These are phyloP conservation scores for Purpureocillium takamizusanense DNA, from an alignment of 2,329 filamentous ascomycete species.

Conservation along the genomic window DNA sequence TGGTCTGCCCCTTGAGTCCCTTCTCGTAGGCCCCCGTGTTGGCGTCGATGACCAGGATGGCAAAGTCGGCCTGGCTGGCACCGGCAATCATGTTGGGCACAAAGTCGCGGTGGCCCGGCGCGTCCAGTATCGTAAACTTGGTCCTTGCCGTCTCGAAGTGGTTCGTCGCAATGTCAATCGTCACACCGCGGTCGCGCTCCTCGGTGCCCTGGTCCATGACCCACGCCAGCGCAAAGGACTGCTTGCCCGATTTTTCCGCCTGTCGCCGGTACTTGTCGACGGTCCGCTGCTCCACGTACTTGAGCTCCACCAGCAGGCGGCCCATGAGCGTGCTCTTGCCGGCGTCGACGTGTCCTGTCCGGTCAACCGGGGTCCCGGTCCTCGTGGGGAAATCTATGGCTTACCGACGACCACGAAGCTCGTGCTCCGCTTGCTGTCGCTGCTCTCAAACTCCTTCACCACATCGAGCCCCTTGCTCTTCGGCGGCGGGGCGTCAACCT, in stretches of 20 bases:
- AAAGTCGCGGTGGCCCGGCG: conserved; percentile 90
- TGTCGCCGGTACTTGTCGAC: conserved; percentile 83
- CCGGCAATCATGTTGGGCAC: conserved; percentile 99
- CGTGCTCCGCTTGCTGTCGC: conserved; percentile 66
- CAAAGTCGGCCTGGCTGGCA: conserved; percentile 91
- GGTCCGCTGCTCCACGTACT: conserved; percentile 79
- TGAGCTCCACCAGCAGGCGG: conserved; percentile 78
- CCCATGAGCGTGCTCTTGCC: conserved; percentile 98
- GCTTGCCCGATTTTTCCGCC: conserved; percentile 85
- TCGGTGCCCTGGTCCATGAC: conserved; percentile 88
- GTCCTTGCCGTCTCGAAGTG: conserved; percentile 85
- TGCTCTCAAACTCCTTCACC: conserved; percentile 67
- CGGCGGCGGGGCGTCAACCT: conserved; percentile 42
- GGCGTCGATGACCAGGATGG: conserved; percentile 87
- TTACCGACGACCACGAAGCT: conserved; percentile 90
- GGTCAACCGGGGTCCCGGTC: conserved; percentile 12
- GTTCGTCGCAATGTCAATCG: conserved; percentile 93
- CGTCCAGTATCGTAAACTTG: conserved; percentile 87
- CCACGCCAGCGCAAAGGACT: conserved; percentile 94
- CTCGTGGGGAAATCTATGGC: too few relatives aligned
- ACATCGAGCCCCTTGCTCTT: conserved; percentile 80
- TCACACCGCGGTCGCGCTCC: conserved; percentile 82
- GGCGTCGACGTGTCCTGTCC: conserved; percentile 82
- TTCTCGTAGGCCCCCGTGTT: conserved; percentile 88
- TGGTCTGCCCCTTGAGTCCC: conserved; percentile 85